Percentiles rank a stretch among this genome's conserved stretches.
Evolutionary conservation across 2,329 filamentous ascomycete genomes (phyloP).

Genomic region (Pseudogymnoascus verrucosus): DNA sequence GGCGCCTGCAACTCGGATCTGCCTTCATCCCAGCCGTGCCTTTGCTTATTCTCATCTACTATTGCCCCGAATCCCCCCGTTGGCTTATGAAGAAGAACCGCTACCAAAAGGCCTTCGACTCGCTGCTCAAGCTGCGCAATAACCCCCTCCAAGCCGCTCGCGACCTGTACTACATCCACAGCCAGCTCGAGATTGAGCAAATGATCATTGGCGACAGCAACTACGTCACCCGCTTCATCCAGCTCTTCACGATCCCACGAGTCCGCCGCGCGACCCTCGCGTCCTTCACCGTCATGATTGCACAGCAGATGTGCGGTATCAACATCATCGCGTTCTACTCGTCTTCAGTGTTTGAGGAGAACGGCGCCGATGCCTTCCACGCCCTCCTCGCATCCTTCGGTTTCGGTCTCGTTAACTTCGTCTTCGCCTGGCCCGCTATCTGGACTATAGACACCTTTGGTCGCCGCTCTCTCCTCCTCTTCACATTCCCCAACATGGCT

Average conservation of each 20-base stretch:
- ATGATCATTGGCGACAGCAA: conserved; percentile 40
- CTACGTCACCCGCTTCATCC: conserved; percentile 52
- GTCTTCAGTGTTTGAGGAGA: conserved; percentile 48
- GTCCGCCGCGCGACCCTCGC: conserved; percentile 64
- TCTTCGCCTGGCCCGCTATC: conserved; percentile 57
- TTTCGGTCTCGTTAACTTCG: conserved; percentile 55
- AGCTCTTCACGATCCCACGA: conserved; percentile 60
- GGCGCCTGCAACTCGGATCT: conserved; percentile 56
- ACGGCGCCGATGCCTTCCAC: conserved; percentile 44
- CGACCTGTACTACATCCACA: conserved; percentile 57
- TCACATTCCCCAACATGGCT: conserved; percentile 59
- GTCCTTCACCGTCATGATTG: conserved; percentile 67
- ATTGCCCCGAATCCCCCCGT: conserved; percentile 57
- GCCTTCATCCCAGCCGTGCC: conserved; percentile 55
- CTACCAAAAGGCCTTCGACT: conserved; percentile 51
- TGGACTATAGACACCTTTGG: conserved; percentile 60
- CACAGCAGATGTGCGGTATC: conserved; percentile 22
- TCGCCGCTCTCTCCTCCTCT: conserved; percentile 49
- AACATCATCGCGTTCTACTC: conserved; percentile 67
- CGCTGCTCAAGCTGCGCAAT: conserved; percentile 45
- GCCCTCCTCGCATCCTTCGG: conserved; percentile 55
- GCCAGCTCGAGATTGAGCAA: conserved; percentile 52
- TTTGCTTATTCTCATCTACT: conserved; percentile 50
- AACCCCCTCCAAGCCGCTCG: conserved; percentile 49
- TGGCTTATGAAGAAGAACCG: conserved; percentile 61